phyloP scores from a whole-genome alignment of 192 early-diverging fungal genomes.

The Glomus cerebriforme region DNA sequence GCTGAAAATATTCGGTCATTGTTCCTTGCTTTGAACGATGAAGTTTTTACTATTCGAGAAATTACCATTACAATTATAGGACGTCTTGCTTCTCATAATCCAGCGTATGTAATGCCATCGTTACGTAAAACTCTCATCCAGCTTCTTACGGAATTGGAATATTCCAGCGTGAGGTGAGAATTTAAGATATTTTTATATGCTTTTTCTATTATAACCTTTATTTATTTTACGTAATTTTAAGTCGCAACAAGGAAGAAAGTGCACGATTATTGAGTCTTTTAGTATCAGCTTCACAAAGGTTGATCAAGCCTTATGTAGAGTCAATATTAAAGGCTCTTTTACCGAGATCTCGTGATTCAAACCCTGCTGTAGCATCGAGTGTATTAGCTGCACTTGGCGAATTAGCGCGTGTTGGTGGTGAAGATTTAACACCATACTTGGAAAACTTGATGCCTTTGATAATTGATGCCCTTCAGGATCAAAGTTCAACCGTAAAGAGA shows the following conservation, averaged over 20 bases:
- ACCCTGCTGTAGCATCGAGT: constrained; percentile 76
- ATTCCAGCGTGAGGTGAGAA: constrained; percentile 62
- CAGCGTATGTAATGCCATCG: constrained; percentile 90
- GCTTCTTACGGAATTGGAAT: constrained; percentile 89
- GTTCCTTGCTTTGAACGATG: constrained; percentile 90
- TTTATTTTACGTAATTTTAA: neutral
- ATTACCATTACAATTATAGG: constrained; percentile 85
- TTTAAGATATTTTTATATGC: constrained; percentile 31
- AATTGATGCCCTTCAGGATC: constrained; percentile 87
- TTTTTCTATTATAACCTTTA: neutral
- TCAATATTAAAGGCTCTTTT: constrained; percentile 83
- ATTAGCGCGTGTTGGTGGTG: constrained; percentile 80
- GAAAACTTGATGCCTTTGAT: constrained; percentile 82
- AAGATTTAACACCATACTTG: constrained; percentile 79
- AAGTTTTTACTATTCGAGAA: constrained; percentile 84
- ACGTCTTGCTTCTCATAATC: constrained; percentile 81
- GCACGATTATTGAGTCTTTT: constrained; percentile 77
- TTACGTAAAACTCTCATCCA: constrained; percentile 84
- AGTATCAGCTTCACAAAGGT: constrained; percentile 72
- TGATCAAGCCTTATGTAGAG: constrained; percentile 89
- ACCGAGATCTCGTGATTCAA: constrained; percentile 77
- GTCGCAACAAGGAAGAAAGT: constrained; percentile 85
- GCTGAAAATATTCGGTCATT: constrained; percentile 87
- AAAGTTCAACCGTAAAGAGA: constrained; percentile 79
- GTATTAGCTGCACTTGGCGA: constrained; percentile 81